Evolutionary conservation across 176 grass and related monocot genomes (phyloP), one percentile per base, ranked within the genome.

Genomic region (Ananas comosus): DNA sequence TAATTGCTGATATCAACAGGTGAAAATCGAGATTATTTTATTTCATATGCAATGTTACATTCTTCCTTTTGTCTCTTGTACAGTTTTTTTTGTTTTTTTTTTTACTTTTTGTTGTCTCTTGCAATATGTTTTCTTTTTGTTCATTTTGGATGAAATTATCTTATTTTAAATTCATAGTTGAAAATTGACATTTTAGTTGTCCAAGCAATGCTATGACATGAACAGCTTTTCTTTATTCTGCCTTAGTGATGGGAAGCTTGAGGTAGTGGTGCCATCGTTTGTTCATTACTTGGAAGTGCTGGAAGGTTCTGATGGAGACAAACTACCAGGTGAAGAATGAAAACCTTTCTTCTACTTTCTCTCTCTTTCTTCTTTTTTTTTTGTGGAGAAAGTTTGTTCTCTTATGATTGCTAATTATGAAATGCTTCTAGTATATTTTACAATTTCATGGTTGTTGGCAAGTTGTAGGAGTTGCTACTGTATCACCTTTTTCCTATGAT

Each of bases 251-350:
- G 94, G 94, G 51, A 88, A 89, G 53, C 80, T 99, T 67, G 94
- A 99, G 76, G 80, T 99, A 79, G 89, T 99, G 49, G 94, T 93
- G 70, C 89, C 89, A 67, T 86, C 94, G 64, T 99, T 93, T 83
- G 89, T 99, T 66, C 94, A 99, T 87, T 99, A 93, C 69, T 79
- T 99, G 63, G 94, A 99, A 72, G 94, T 99, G 74, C 89, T 99
- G 58, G 89, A 99, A 80, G 94, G 94, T 67, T 81, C 94, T 25
- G 94, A 99, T 63, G 94, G 94, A 70, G 94, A 99, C 63, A 99
- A 99, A 89, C 13, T 99, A 12, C 87, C 94, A 73, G 94, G 91
- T 96, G 33, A 21, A 48, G 64, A 58, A 82, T 71, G 50, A 48
- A 61, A 61, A 16, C 17, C 56, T 61, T 42, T 42, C 33, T 42